phyloP scores from a whole-genome alignment of 139 green algal species.

The Chlamydomonas eustigma region DNA sequence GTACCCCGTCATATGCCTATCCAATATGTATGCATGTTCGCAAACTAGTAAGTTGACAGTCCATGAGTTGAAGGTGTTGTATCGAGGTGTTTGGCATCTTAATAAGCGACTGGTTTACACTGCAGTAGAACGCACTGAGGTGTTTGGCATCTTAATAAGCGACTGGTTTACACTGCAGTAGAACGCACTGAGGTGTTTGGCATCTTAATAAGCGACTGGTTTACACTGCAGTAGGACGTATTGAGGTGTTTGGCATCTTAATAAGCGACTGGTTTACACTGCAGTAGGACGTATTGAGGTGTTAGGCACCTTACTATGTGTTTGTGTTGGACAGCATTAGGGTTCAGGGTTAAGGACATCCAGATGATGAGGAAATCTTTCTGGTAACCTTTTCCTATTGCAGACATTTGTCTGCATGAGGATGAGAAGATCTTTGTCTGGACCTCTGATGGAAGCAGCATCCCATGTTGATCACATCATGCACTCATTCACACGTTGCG shows the following conservation, averaged over 20 bases:
- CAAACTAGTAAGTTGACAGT: not conserved
- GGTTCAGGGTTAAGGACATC: too few relatives aligned
- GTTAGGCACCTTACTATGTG: not conserved
- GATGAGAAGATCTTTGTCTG: constrained; percentile 1
- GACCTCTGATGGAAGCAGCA: constrained; percentile 1
- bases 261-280: not conserved
- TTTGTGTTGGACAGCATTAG: too few relatives aligned
- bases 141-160: not conserved
- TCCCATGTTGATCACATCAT: too few relatives aligned
- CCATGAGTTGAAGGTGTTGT: not conserved
- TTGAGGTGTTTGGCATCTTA: not conserved
- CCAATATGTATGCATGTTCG: too few relatives aligned
- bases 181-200: not conserved
- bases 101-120: not conserved
- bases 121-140: not conserved
- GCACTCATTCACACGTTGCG: too few relatives aligned
- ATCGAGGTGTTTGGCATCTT: not conserved
- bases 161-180: not conserved
- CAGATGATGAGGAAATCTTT: constrained; percentile 1
- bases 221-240: not conserved
- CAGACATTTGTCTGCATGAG: not conserved
- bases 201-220: not conserved
- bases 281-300: not conserved
- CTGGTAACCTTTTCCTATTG: not conserved
- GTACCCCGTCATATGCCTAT: too few relatives aligned